Conservation (phyloP, 306 rosid species). For the Senna siamea region DNA sequence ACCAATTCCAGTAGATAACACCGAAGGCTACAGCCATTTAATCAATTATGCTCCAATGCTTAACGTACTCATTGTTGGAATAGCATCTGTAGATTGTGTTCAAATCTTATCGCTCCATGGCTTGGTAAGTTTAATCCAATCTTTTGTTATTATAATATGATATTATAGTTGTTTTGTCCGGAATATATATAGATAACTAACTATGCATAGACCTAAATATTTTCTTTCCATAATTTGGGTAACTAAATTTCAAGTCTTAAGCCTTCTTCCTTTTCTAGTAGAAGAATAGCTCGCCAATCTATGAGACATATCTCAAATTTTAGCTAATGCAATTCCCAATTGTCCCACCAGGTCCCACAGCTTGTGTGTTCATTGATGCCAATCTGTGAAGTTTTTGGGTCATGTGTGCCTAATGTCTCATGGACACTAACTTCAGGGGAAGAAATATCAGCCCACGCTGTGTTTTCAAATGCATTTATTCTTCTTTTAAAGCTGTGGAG, state of each 20-base stretch:
- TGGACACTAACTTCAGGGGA: constrained; percentile 78
- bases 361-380: constrained; percentile 96
- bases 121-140: constrained; percentile 61
- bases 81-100: constrained; percentile 86
- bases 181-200: neutral
- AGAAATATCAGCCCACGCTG: constrained; percentile 80
- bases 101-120: constrained; percentile 94
- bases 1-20: constrained; percentile 64
- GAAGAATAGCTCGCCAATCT: neutral
- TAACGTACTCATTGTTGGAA: constrained; percentile 83
- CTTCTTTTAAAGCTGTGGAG: constrained; percentile 92
- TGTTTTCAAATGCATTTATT: constrained; percentile 91
- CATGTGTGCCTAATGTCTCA: constrained; percentile 75
- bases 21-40: constrained; percentile 75
- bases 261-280: neutral
- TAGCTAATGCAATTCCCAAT: constrained; percentile 34
- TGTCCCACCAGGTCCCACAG: constrained; percentile 73
- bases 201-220: neutral
- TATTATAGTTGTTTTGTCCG: constrained; percentile 9
- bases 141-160: neutral
- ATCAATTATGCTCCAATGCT: constrained; percentile 80
- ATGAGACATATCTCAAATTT: constrained; percentile 25
- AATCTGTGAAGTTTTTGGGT: constrained; percentile 94
- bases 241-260: neutral
- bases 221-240: neutral